Evolutionary conservation across 306 rosid genomes (phyloP).

Genomic region (Inga laurina): DNA sequence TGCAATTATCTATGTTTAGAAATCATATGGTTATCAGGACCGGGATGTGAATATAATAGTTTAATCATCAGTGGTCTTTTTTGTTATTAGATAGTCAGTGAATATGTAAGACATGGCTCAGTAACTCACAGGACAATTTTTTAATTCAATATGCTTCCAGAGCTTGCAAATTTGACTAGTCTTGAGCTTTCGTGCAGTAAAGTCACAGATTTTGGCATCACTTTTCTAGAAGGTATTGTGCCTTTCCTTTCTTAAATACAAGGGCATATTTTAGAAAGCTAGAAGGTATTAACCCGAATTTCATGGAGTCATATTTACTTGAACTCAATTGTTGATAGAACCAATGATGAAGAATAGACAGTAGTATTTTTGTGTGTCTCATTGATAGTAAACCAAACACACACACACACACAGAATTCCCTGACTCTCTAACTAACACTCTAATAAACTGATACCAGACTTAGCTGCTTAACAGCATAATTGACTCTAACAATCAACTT

Average conservation of each 20-base stretch:
- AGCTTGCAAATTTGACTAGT: constrained; percentile 69
- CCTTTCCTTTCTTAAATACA: constrained; percentile 10
- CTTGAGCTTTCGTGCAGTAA: constrained; percentile 82
- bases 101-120: constrained; percentile 11
- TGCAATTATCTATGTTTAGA: background rate
- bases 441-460: background rate
- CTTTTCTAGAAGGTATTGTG: constrained; percentile 67
- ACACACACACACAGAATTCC: background rate
- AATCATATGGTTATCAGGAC: constrained; percentile 10
- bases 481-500: background rate
- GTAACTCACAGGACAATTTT: constrained; percentile 24
- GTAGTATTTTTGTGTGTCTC: background rate
- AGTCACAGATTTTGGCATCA: constrained; percentile 79
- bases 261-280: background rate
- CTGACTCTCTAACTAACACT: background rate
- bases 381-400: background rate
- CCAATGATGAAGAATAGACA: background rate
- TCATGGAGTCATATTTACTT: constrained; percentile 23
- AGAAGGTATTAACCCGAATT: constrained; percentile 13
- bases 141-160: constrained; percentile 52
- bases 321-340: constrained; percentile 6
- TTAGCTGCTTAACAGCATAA: background rate
- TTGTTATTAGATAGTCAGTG: background rate
- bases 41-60: constrained; percentile 22
- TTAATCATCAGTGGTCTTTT: background rate